These are phyloP conservation scores for Lipomyces yamadae DNA, from an alignment of 805 yeast species.

Conservation along the genomic window DNA sequence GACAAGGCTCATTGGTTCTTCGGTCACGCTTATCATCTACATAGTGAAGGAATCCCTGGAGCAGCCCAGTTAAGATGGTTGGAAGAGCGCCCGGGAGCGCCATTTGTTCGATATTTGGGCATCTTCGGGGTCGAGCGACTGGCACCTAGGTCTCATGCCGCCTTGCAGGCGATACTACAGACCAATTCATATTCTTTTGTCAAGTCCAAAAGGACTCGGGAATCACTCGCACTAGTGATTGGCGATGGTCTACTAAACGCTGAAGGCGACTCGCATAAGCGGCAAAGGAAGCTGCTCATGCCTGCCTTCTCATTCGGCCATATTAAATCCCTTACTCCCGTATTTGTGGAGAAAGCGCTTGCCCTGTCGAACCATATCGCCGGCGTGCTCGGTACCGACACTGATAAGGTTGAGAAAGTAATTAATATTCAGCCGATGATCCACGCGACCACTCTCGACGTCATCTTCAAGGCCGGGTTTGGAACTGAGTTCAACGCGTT, in stretches of 20 bases:
- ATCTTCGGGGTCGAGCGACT: conserved; percentile 23
- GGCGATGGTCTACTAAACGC: conserved; percentile 34
- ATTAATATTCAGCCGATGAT: conserved; percentile 18
- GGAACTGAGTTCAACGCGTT: conserved; percentile 31
- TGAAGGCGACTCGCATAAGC: conserved; percentile 30
- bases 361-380: conserved; percentile 13
- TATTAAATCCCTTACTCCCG: conserved; percentile 26
- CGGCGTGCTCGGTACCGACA: conserved; percentile 4
- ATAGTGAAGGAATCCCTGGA: conserved; percentile 12
- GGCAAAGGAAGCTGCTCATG: conserved; percentile 25
- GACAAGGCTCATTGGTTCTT: conserved; percentile 24
- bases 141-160: conserved; percentile 13
- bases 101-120: conserved; percentile 24
- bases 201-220: conserved; percentile 18
- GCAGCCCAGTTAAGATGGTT: conserved; percentile 22
- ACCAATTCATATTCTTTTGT: conserved; percentile 29
- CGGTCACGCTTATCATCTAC: conserved; percentile 16
- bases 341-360: conserved; percentile 21
- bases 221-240: conserved; percentile 11
- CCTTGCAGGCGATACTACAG: conserved; percentile 26
- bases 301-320: conserved; percentile 35
- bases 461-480: conserved; percentile 31
- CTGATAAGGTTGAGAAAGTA: conserved; percentile 1
- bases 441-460: conserved; percentile 30
- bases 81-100: conserved; percentile 13